A percentile compares a stretch with the other conserved stretches of the same genome.
Conservation (phyloP, 2,329 filamentous ascomycete genomes). For the Alternaria solani region DNA sequence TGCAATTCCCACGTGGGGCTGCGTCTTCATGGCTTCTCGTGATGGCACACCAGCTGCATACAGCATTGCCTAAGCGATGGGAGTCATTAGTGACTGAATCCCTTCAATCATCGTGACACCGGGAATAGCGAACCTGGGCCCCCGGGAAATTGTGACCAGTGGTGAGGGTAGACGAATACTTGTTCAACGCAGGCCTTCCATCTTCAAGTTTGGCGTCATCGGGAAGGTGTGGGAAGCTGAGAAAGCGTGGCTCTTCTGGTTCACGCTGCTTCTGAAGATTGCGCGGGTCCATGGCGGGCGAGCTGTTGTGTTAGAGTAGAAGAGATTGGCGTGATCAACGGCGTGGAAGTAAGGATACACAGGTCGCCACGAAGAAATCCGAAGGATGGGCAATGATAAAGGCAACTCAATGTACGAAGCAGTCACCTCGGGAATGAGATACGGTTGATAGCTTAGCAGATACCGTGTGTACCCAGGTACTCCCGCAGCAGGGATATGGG, state of each 20-base stretch:
- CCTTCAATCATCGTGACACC: neutral
- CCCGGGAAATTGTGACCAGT: conserved; percentile 89
- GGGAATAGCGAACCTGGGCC: conserved; percentile 70
- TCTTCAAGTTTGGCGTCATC: conserved; percentile 62
- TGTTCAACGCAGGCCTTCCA: conserved; percentile 76
- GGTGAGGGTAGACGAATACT: conserved; percentile 84
- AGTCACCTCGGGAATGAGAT: conserved; percentile 28
- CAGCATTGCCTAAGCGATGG: conserved; percentile 78
- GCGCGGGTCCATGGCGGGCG: conserved; percentile 45
- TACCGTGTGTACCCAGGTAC: conserved; percentile 31
- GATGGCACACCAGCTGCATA: conserved; percentile 91
- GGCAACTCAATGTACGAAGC: conserved; percentile 12
- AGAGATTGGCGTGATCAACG: neutral
- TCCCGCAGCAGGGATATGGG: conserved; percentile 23
- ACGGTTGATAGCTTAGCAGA: conserved; percentile 27
- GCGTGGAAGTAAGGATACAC: neutral
- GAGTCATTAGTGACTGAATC: conserved; percentile 12
- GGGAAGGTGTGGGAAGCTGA: conserved; percentile 65
- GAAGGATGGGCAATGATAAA: conserved; percentile 5
- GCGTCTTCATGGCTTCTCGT: conserved; percentile 84
- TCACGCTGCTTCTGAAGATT: conserved; percentile 48
- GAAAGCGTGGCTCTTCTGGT: conserved; percentile 57
- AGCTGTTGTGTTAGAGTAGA: neutral
- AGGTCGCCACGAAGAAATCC: neutral
- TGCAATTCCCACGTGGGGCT: conserved; percentile 88